Conservation (phyloP, 2,329 filamentous ascomycete species). For the Claviceps pazoutovae region DNA sequence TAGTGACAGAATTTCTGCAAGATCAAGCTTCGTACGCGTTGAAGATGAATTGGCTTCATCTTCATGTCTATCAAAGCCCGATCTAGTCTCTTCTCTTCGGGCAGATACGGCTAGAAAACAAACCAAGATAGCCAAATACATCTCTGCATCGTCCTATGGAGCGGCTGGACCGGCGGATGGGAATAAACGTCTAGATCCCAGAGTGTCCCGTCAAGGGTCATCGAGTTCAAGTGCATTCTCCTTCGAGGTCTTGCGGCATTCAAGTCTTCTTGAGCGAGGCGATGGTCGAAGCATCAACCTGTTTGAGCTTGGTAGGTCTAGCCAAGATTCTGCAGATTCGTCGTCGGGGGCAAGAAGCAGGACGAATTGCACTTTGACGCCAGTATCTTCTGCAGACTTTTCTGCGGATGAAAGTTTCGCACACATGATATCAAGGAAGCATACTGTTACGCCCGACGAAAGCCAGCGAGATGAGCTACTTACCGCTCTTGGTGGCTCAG, state of each 20-base stretch:
- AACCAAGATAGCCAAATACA: not conserved
- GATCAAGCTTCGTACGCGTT: not conserved
- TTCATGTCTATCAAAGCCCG: not conserved
- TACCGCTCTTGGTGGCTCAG: not conserved
- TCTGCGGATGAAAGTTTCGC: not conserved
- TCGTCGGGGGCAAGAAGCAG: not conserved
- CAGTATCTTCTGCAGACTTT: not conserved
- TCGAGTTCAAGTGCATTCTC: not conserved
- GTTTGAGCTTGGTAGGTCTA: not conserved
- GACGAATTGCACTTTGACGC: not conserved
- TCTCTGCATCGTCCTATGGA: not conserved
- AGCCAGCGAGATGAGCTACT: slow-evolving; percentile 2
- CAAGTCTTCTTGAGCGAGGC: not conserved
- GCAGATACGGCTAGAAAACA: not conserved
- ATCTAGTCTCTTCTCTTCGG: not conserved
- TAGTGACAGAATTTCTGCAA: not conserved
- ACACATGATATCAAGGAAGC: not conserved
- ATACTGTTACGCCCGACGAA: slow-evolving; percentile 1
- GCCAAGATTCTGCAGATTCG: not conserved
- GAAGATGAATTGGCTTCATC: not conserved
- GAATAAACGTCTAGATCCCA: not conserved
- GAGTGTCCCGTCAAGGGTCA: not conserved
- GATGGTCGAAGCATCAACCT: not conserved
- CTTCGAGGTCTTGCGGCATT: slow-evolving; percentile 1
- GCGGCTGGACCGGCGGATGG: not conserved